Base-by-base conservation (phyloP, 1,284 basidiomycete genomes). In the Tranzscheliella williamsii region DNA sequence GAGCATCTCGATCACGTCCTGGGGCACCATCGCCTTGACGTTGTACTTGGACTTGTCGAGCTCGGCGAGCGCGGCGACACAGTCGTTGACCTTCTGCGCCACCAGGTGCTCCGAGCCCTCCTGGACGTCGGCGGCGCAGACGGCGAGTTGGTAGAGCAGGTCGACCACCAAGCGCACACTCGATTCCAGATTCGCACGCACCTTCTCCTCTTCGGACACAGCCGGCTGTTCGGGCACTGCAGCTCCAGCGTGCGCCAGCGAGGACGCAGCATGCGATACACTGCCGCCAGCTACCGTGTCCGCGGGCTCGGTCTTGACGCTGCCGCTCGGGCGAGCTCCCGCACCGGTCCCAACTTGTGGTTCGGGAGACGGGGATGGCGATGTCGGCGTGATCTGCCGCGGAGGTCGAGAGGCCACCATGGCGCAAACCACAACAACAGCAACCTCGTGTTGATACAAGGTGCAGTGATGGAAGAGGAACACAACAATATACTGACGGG, bases 1-100 rank as follows among this genome's bases (percentile, higher is more conserved):
- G 13, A 77, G 56, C 54, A 72, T 62, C 68, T 68, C 65, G 38
- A 76, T 27, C 15, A 72, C 69, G 18, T 76, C 72, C 16, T 67
- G 57, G 1, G 70, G 69, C 4, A 76, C 45, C 44, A 71, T 52
- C 35, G 51, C 42, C 24, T 39, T 63, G 52, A 63, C 58, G 29
- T 51, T 69, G 7, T 58, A 60, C 30, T 67, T 61, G 26, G 66
- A 67, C 4, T 52, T 49, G 34, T 68, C 65, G 18, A 72, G 53
- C 0, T 68, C 57, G 4, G 69, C 68, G 13, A 76, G 49, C 16
- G 55, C 53, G 16, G 49, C 48, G n/a, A 73, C 54, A 20, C 63
- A 60, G 13, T 65, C 53, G 36, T 76, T 73, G 31, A 75, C 58
- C 35, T 66, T 71, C 27, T 48, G 53, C 5, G 55, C 61, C n/a